These are phyloP conservation scores for Phalaenopsis hybrid DNA, from an alignment of 116 monocot species.

Conservation along the genomic window DNA sequence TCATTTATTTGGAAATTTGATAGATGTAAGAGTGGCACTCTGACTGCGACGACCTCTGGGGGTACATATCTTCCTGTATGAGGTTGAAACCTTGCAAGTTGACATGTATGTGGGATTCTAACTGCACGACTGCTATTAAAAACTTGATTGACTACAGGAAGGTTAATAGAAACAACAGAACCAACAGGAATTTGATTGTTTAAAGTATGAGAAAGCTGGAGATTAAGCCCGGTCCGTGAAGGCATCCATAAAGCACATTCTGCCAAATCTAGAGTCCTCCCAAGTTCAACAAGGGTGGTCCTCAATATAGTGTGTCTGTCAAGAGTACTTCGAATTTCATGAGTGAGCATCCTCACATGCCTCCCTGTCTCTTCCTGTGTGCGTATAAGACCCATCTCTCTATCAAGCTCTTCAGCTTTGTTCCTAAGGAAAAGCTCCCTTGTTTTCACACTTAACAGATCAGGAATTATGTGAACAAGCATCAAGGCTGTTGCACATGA, in stretches of 20 bases:
- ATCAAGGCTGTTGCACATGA: conserved; percentile 86
- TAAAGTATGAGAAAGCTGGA: conserved; percentile 84
- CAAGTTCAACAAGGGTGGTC: conserved; percentile 90
- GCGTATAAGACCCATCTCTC: conserved; percentile 81
- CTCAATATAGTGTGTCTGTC: conserved; percentile 86
- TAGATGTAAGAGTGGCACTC: conserved; percentile 75
- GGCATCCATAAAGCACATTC: conserved; percentile 98
- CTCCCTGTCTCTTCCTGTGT: conserved; percentile 90
- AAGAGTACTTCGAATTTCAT: conserved; percentile 93
- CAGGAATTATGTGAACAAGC: conserved; percentile 95
- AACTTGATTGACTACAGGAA: conserved; percentile 69
- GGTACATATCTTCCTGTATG: conserved; percentile 59
- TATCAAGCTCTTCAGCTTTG: conserved; percentile 90
- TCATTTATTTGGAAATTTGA: conserved; percentile 92
- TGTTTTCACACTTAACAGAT: conserved; percentile 80
- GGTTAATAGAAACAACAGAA: conserved; percentile 58
- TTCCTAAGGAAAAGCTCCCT: conserved; percentile 80
- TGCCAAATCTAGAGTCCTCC: conserved; percentile 65
- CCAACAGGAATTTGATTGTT: conserved; percentile 55
- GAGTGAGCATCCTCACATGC: conserved; percentile 92
- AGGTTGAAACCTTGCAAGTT: conserved; percentile 58
- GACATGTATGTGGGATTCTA: conserved; percentile 58
- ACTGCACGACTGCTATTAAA: conserved; percentile 72
- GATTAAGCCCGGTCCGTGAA: conserved; percentile 48
- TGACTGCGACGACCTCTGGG: conserved; percentile 87